Percentiles rank a stretch among this genome's conserved stretches.
phyloP scores from a whole-genome alignment of 192 early-diverging fungal species.

The Mycoemilia scoparia region DNA sequence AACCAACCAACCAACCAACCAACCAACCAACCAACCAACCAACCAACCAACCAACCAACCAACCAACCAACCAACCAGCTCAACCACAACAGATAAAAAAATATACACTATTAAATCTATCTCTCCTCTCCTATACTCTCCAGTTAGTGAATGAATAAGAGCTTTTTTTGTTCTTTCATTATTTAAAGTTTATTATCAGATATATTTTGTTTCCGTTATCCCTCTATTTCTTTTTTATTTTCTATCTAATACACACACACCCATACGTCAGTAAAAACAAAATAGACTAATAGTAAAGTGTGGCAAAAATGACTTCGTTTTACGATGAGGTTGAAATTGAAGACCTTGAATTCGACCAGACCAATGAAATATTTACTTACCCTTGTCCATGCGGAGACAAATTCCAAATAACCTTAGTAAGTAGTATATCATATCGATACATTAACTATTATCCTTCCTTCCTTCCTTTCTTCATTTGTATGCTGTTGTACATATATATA shows the following conservation, averaged over 20 bases:
- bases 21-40: too few relatives aligned
- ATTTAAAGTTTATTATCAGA: too few relatives aligned
- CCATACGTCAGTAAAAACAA: neutral
- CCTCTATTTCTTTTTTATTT: constrained; percentile 14
- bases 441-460: neutral
- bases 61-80: too few relatives aligned
- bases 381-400: constrained; percentile 96
- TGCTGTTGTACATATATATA: neutral
- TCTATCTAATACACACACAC: constrained; percentile 8
- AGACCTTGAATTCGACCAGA: constrained; percentile 87
- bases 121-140: too few relatives aligned
- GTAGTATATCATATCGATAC: too few relatives aligned
- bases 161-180: too few relatives aligned
- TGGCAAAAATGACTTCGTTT: constrained; percentile 18
- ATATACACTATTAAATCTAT: too few relatives aligned
- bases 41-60: too few relatives aligned
- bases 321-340: constrained; percentile 60
- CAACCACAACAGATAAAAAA: too few relatives aligned
- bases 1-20: too few relatives aligned
- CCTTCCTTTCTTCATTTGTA: neutral
- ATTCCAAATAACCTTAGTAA: constrained; percentile 70
- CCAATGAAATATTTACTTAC: constrained; percentile 63
- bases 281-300: neutral
- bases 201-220: neutral
- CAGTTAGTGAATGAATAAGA: too few relatives aligned